Base-by-base conservation (phyloP, 78 protist species). In the Cyanophora paradoxa region DNA sequence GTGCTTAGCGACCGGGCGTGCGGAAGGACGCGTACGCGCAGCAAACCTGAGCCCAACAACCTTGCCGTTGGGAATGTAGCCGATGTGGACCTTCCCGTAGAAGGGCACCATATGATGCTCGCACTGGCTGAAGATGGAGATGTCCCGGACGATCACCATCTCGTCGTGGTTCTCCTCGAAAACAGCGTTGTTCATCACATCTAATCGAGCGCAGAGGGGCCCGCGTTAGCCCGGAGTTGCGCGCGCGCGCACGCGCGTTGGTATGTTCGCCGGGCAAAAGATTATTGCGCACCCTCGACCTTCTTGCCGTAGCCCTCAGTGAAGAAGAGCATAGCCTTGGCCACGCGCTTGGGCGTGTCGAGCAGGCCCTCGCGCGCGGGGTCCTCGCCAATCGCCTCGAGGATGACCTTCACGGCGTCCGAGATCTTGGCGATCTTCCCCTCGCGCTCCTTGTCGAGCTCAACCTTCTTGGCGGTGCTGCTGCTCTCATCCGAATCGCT, bases 91-190 rank as follows among this genome's bases (percentile, higher is more conserved):
- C 80, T 82, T 82, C 14, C 97, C 97, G 67, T 46, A 33, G 61
- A 94, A 94, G 30, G 97, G 97, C 6, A 94, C 91, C 88, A 94
- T 67, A 70, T 94, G 97, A 66, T 94, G 97, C 76, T 94, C 97
- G 66, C 97, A 94, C 62, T 92, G 41, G 34, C 92, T 82, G 57
- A 82, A 86, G 30, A 94, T 67, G 40, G 83, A 92, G 50, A 94
- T 94, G 87, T 91, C 88, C n/a, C 48, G 19, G 34, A 68, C 76
- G 1, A 62, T 0, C 34, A 59, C 74, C 44, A 78, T 88, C 26
- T 90, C 97, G 56, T 20, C 52, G 52, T 90, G 83, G 46, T 79
- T 80, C 34, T 88, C 82, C 42, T 88, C 97, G 24, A 59, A 44
- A 7, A 4, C 16, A 4, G 20, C 22, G 20, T 2, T 2, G 8